A percentile compares a stretch with the other conserved stretches of the same genome.
Evolutionary conservation across 1,284 basidiomycete genomes (phyloP).

Genomic region (Sanguinoderma infundibulare): DNA sequence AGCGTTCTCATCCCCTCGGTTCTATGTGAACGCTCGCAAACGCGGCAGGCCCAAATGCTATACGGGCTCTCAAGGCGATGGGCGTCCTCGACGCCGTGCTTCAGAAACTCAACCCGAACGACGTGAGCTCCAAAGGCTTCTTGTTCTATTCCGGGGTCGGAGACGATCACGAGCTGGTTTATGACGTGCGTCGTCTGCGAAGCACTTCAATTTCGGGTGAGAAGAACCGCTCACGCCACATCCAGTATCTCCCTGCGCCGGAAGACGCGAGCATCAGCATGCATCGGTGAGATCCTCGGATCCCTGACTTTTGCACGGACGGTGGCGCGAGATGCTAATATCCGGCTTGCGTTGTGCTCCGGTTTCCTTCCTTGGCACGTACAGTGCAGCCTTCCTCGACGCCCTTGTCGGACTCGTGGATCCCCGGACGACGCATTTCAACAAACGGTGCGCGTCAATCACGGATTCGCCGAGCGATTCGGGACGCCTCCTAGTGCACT

Average conservation of each 20-base stretch:
- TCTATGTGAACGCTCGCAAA: background rate
- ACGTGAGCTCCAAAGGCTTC: conserved; percentile 40
- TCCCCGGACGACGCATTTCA: conserved; percentile 47
- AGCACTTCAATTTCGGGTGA: background rate
- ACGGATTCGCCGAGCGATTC: conserved; percentile 28
- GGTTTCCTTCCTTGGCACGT: background rate
- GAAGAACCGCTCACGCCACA: too few species aligned
- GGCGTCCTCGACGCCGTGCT: conserved; percentile 49
- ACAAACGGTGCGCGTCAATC: conserved; percentile 52
- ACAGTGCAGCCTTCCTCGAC: conserved; percentile 52
- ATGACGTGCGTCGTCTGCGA: conserved; percentile 41
- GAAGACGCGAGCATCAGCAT: conserved; percentile 39
- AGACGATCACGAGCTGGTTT: conserved; percentile 48
- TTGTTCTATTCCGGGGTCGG: conserved; percentile 46
- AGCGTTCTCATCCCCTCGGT: background rate
- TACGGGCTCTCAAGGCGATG: conserved; percentile 48
- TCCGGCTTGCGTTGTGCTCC: background rate
- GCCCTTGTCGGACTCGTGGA: conserved; percentile 52
- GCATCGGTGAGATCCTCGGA: conserved; percentile 28
- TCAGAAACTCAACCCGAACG: conserved; percentile 38
- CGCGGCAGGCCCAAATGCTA: conserved; percentile 52
- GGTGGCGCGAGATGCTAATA: too few species aligned
- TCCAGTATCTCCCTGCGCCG: conserved; percentile 8
- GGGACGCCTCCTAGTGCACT: conserved; percentile 40
- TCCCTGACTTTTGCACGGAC: background rate